phyloP scores from a whole-genome alignment of 2,329 filamentous ascomycete genomes.

The Aspergillus fijiensis region DNA sequence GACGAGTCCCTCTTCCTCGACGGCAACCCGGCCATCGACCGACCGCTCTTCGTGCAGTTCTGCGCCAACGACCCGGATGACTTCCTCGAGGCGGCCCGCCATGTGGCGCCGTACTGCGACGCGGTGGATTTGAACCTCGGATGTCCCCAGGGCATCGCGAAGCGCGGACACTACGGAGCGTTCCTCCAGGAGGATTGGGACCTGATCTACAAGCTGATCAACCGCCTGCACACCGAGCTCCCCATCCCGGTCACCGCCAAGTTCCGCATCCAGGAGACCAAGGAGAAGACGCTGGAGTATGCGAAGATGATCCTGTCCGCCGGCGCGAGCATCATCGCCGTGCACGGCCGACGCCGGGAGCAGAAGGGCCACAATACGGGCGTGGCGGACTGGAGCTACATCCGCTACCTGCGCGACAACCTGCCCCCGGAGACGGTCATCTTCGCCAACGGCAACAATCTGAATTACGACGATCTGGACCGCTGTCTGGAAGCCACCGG shows the following conservation, averaged over 20 bases:
- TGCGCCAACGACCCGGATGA: constrained; percentile 60
- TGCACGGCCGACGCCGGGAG: constrained; percentile 83
- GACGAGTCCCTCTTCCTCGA: constrained; percentile 64
- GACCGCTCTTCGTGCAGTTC: constrained; percentile 94
- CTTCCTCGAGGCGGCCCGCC: constrained; percentile 64
- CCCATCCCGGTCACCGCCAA: constrained; percentile 89
- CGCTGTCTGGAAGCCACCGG: constrained; percentile 78
- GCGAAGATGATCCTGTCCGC: constrained; percentile 82
- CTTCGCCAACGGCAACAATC: constrained; percentile 93
- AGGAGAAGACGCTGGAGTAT: constrained; percentile 83
- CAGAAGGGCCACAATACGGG: constrained; percentile 97
- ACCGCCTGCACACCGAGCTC: constrained; percentile 74
- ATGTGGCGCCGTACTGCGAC: constrained; percentile 84
- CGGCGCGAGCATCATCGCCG: constrained; percentile 88
- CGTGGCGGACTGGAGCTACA: constrained; percentile 84
- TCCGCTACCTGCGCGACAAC: constrained; percentile 77
- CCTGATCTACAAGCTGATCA: constrained; percentile 78
- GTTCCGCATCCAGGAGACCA: constrained; percentile 84
- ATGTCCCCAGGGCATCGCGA: constrained; percentile 93
- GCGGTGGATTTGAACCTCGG: constrained; percentile 94
- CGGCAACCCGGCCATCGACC: constrained; percentile 79
- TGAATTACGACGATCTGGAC: constrained; percentile 75
- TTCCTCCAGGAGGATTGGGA: constrained; percentile 93
- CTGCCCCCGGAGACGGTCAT: constrained; percentile 85
- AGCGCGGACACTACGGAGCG: constrained; percentile 85